Base-by-base conservation (phyloP, 2,329 filamentous ascomycete genomes). In the Fusarium sacchari region DNA sequence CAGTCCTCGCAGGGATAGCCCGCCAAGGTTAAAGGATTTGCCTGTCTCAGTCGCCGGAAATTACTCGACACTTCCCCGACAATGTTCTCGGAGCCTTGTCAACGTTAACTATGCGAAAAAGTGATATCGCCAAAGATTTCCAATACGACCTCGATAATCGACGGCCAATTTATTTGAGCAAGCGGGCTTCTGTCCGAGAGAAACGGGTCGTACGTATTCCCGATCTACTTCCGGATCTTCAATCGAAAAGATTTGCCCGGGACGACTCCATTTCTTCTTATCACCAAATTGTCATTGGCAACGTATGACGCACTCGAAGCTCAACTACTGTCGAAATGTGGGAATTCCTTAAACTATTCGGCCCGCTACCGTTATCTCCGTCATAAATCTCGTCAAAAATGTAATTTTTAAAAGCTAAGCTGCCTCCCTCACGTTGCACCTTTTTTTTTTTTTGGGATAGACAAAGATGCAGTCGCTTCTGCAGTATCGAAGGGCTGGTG, bases 381-480 rank as follows among this genome's bases (percentile, higher is more conserved):
- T 69, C 65, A 69, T 50, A 67, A 58, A 44, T 46, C 34, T 69
- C 24, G 30, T 37, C 47, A 46, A 37, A 30, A 34, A 63, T 47
- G 14, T 20, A 17, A 20, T 24, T 68, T 37, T 28, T 36, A 43
- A 3, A 10, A 5, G 26, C 44, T 22, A 47, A 47, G 4, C 17
- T 47, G 10, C 30, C 36, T 43, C 44, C 46, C 11, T 22, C 30
- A n/a, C 1, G 8, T 30, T 17, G 17, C 24, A 32, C 10, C 8
- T n/a, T 47, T 43, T 22, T 37, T 24, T 24, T 7, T 28, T 28
- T 32, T 32, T 14, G 32, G 2, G 26, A 1, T 18, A 57, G 11
- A 28, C 14, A 11, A 40, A 47, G 50, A 73, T 76, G 74, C 74
- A 76, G 18, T 75, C 74, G 4, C 18, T 76, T 14, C 32, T 75